phyloP scores from a whole-genome alignment of 306 rosid genomes.

The Corylus heterophylla region DNA sequence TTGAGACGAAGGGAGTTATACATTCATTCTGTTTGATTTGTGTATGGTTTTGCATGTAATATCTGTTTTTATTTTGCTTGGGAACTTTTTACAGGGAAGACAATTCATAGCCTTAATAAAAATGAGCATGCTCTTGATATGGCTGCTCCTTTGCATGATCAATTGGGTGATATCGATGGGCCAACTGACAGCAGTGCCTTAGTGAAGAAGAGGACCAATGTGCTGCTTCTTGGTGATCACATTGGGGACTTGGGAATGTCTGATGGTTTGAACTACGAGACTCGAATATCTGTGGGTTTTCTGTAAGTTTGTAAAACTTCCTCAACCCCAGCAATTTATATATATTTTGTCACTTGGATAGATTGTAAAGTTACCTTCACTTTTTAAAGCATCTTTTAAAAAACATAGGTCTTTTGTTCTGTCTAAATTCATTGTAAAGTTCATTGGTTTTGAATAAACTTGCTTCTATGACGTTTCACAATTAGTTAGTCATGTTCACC shows the following conservation, averaged over 20 bases:
- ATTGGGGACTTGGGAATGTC: slow-evolving; percentile 93
- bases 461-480: background rate
- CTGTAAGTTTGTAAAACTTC: slow-evolving; percentile 56
- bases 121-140: slow-evolving; percentile 93
- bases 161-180: slow-evolving; percentile 57
- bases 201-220: slow-evolving; percentile 75
- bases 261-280: slow-evolving; percentile 80
- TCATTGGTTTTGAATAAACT: background rate
- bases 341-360: slow-evolving; percentile 3
- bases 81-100: slow-evolving; percentile 63
- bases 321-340: slow-evolving; percentile 4
- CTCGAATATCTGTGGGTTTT: slow-evolving; percentile 81
- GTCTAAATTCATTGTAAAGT: background rate
- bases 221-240: slow-evolving; percentile 94
- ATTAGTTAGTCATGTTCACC: background rate
- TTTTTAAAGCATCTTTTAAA: background rate
- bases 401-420: background rate
- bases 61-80: slow-evolving; percentile 12
- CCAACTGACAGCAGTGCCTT: slow-evolving; percentile 52
- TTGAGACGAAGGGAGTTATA: background rate
- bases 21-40: background rate
- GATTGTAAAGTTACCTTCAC: background rate
- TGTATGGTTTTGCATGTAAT: background rate
- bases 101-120: slow-evolving; percentile 86
- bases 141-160: slow-evolving; percentile 84